Percentiles rank a stretch among this genome's conserved stretches.
Conservation (phyloP, 2,329 filamentous ascomycete genomes). For the Fusarium temperatum region DNA sequence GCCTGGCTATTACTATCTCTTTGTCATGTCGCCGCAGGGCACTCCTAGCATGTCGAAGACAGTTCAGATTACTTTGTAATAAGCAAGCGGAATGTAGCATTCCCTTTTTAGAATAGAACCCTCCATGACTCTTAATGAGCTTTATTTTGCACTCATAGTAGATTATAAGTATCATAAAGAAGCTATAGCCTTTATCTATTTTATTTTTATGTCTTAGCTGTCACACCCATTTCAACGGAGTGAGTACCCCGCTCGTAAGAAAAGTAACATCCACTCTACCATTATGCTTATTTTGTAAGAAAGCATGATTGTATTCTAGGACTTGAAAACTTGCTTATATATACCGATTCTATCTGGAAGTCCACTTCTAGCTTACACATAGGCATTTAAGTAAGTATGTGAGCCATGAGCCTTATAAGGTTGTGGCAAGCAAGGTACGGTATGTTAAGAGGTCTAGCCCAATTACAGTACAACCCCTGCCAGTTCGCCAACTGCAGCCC, state of each 20-base stretch:
- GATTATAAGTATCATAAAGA: background rate
- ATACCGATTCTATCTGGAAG: accelerated
- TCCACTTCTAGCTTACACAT: accelerated
- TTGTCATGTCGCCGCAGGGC: constrained; percentile 45
- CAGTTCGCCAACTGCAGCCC: background rate
- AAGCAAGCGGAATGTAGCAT: too few relatives aligned
- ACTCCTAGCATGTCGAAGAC: constrained; percentile 27
- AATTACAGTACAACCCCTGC: background rate
- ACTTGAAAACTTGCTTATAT: accelerated
- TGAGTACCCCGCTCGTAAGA: background rate
- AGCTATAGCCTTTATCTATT: too few relatives aligned
- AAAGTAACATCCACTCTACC: background rate
- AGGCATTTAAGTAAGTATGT: too few relatives aligned
- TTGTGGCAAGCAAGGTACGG: background rate
- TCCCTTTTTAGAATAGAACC: accelerated
- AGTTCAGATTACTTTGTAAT: constrained; percentile 4
- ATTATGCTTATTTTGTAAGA: accelerated
- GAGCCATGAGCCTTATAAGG: accelerated
- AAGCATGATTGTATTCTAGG: accelerated
- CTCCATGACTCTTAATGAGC: accelerated
- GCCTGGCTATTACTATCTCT: constrained; percentile 65
- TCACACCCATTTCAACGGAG: too few relatives aligned
- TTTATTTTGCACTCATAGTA: accelerated
- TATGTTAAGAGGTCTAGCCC: background rate
- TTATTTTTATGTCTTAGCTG: too few relatives aligned